Evolutionary conservation across 495 filamentous ascomycete genomes (phyloP).

Genomic region (Patellaria atrata): DNA sequence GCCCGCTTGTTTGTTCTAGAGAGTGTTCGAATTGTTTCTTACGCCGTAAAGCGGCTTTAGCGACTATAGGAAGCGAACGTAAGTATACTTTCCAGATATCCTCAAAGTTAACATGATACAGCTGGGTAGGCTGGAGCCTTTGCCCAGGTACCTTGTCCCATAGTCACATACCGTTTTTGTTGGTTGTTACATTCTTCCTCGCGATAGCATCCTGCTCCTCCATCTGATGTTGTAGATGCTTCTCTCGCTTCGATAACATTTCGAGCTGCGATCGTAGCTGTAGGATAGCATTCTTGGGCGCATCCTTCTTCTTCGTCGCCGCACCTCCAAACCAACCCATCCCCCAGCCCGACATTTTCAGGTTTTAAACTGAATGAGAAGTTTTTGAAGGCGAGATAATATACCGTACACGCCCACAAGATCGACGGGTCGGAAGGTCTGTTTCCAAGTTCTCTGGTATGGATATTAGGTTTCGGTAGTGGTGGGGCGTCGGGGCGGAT

Average conservation of each 20-base stretch:
- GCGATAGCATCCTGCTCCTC: conserved; percentile 84
- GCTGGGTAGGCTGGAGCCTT: no score
- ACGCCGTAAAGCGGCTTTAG: conserved; percentile 78
- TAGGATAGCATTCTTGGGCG: conserved; percentile 93
- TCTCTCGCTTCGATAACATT: conserved; percentile 95
- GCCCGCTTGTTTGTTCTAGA: conserved; percentile 73
- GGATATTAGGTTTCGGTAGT: no score
- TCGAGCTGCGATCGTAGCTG: conserved; percentile 76
- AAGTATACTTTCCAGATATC: background rate
- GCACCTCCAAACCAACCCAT: conserved; percentile 24
- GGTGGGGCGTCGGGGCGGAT: no score
- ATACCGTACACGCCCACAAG: no score
- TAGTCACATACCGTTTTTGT: conserved; percentile 68
- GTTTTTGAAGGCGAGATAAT: no score
- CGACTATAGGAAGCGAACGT: conserved; percentile 40
- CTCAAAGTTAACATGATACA: conserved; percentile 3
- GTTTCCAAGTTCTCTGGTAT: no score
- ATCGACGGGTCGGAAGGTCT: no score
- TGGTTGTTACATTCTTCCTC: conserved; percentile 75
- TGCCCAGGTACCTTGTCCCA: no score
- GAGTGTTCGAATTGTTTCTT: conserved; percentile 91
- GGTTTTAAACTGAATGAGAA: no score
- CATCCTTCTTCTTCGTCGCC: conserved; percentile 75
- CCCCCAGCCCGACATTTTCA: conserved; percentile 28
- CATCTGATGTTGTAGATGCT: conserved; percentile 79